Percentiles rank a stretch among this genome's conserved stretches.
These are phyloP conservation scores for Alternaria brassicicola DNA, from an alignment of 2,329 filamentous ascomycete species.

Conservation along the genomic window DNA sequence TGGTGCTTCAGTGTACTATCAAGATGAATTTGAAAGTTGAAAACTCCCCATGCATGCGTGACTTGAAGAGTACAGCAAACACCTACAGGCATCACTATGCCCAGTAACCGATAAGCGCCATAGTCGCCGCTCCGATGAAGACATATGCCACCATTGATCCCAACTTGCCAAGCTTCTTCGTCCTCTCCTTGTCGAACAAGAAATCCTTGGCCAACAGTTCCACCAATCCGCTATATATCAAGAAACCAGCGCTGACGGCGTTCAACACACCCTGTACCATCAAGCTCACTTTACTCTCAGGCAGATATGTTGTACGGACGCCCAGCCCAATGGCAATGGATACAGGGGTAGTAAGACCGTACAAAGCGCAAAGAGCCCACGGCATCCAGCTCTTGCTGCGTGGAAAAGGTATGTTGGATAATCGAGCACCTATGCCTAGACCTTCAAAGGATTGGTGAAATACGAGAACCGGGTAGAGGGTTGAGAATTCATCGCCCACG, in stretches of 20 bases:
- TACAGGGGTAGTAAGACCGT: conserved; percentile 2
- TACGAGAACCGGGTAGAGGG: conserved; percentile 1
- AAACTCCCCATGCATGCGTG: neutral
- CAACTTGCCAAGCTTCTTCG: neutral
- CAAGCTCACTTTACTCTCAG: conserved; percentile 1
- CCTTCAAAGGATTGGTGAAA: conserved; percentile 12
- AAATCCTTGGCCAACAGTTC: conserved; percentile 10
- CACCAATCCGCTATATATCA: conserved; percentile 6
- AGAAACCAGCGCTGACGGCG: conserved; percentile 7
- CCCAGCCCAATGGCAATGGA: conserved; percentile 5
- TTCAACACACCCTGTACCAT: conserved; percentile 6
- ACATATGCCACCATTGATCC: conserved; percentile 1
- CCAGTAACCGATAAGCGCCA: conserved; percentile 10
- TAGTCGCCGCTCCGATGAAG: conserved; percentile 1
- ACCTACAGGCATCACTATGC: neutral
- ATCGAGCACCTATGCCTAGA: conserved; percentile 1
- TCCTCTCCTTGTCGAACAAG: conserved; percentile 7
- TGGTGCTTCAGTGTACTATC: neutral
- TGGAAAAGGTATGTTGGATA: neutral
- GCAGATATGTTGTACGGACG: neutral
- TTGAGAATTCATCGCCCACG: conserved; percentile 2
- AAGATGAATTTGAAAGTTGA: neutral
- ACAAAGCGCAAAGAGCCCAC: conserved; percentile 3
- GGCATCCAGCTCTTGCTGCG: neutral
- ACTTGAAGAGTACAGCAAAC: neutral